Evolutionary conservation across 2,329 filamentous ascomycete species (phyloP).

Genomic region (Penicillium sp.): DNA sequence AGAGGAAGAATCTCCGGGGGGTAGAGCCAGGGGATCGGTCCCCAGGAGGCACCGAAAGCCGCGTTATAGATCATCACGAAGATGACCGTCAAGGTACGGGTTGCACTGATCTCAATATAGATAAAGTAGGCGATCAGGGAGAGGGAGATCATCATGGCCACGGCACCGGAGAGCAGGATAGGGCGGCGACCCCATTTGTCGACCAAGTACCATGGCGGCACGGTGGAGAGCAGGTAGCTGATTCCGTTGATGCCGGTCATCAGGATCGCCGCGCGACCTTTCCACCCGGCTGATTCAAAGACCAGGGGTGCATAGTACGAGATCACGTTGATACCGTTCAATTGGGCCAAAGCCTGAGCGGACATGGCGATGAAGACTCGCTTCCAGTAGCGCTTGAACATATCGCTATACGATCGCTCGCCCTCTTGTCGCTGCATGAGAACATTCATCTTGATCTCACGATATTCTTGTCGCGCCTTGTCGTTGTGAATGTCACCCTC

Average conservation of each 20-base stretch:
- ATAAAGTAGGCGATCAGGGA: conserved; percentile 93
- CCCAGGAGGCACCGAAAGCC: conserved; percentile 95
- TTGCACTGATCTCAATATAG: conserved; percentile 70
- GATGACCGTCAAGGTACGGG: conserved; percentile 77
- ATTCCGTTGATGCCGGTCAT: conserved; percentile 97
- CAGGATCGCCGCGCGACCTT: conserved; percentile 79
- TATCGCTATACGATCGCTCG: conserved; percentile 82
- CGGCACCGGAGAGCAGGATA: conserved; percentile 81
- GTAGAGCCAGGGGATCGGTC: conserved; percentile 95
- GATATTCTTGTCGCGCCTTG: conserved; percentile 90
- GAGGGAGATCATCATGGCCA: conserved; percentile 82
- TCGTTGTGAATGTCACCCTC: conserved; percentile 90
- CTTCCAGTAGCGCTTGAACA: conserved; percentile 88
- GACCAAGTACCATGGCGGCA: conserved; percentile 95
- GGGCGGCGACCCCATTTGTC: conserved; percentile 84
- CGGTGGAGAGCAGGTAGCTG: conserved; percentile 83
- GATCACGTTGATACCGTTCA: conserved; percentile 99
- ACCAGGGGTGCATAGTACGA: conserved; percentile 97
- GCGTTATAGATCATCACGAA: conserved; percentile 99
- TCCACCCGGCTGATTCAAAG: conserved; percentile 95
- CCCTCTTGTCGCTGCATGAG: conserved; percentile 90
- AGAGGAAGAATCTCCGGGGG: conserved; percentile 97
- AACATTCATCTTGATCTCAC: conserved; percentile 98
- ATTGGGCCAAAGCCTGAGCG: conserved; percentile 86
- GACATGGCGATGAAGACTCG: conserved; percentile 99